A percentile compares a stretch with the other conserved stretches of the same genome.
phyloP scores from a whole-genome alignment of 1,139 yeast species.

The Oligophagozyma castellii region DNA sequence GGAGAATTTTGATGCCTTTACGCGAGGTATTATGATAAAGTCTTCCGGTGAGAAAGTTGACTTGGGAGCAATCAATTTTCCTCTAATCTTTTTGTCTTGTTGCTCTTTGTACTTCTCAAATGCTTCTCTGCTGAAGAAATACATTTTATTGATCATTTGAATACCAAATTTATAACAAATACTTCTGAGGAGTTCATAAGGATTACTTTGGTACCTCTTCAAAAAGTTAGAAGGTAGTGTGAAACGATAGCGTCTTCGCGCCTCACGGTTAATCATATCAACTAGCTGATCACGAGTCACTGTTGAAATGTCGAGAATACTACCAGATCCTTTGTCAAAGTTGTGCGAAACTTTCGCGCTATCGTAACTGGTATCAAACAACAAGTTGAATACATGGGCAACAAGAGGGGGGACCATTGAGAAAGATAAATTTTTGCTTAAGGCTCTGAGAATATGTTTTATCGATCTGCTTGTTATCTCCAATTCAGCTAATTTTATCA shows the following conservation, averaged over 20 bases:
- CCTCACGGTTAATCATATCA: constrained; percentile 36
- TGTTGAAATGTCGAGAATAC: constrained; percentile 17
- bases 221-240: constrained; percentile 39
- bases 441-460: constrained; percentile 56
- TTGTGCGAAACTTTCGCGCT: constrained; percentile 29
- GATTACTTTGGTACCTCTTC: constrained; percentile 22
- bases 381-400: constrained; percentile 60
- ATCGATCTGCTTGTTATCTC: constrained; percentile 72
- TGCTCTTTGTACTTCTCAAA: constrained; percentile 29
- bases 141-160: constrained; percentile 49
- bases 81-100: constrained; percentile 28
- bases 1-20: constrained; percentile 57
- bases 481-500: constrained; percentile 37
- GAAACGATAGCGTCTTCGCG: constrained; percentile 48
- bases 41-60: constrained; percentile 45
- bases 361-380: constrained; percentile 41
- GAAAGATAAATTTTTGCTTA: constrained; percentile 36
- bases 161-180: constrained; percentile 71
- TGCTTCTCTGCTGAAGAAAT: constrained; percentile 30
- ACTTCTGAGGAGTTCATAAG: constrained; percentile 48
- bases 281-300: constrained; percentile 35
- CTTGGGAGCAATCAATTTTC: constrained; percentile 20
- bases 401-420: constrained; percentile 45
- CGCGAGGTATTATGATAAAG: constrained; percentile 56
- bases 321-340: constrained; percentile 22